phyloP scores from a whole-genome alignment of 306 rosid genomes.

The Mimosa bimucronata region DNA sequence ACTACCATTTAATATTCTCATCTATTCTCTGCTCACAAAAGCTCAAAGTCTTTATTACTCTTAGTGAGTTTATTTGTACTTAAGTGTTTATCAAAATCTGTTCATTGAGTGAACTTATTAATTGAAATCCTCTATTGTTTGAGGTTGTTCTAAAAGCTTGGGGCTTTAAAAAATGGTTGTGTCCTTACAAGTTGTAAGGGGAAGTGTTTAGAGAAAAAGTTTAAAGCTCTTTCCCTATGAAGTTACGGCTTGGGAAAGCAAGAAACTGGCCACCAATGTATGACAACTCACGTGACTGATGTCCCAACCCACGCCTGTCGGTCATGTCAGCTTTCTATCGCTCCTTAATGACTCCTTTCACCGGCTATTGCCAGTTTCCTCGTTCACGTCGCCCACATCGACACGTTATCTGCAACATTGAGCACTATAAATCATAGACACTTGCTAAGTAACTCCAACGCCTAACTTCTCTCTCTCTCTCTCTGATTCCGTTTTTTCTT shows the following conservation, averaged over 20 bases:
- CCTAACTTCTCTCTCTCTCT: neutral
- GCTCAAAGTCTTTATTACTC: no score
- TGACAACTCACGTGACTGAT: neutral
- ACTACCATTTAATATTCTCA: no score
- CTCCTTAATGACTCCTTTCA: neutral
- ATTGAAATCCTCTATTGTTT: no score
- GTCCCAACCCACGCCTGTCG: constrained; percentile 45
- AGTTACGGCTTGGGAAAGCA: neutral
- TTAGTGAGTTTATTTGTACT: no score
- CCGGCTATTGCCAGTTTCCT: constrained; percentile 48
- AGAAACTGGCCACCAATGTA: neutral
- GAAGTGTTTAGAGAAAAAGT: no score
- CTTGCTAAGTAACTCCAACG: constrained; percentile 49
- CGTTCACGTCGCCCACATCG: constrained; percentile 49
- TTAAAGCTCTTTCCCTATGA: neutral
- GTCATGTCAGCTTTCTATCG: neutral
- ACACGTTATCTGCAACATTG: constrained; percentile 31
- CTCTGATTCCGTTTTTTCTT: neutral
- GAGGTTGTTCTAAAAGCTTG: no score
- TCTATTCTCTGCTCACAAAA: no score
- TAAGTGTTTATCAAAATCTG: no score
- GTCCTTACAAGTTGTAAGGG: no score
- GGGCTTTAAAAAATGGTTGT: no score
- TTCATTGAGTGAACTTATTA: no score
- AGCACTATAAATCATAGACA: constrained; percentile 53